A percentile compares a stretch with the other conserved stretches of the same genome.
phyloP scores from a whole-genome alignment of 2,329 filamentous ascomycete species.

The Sporothrix inflata region DNA sequence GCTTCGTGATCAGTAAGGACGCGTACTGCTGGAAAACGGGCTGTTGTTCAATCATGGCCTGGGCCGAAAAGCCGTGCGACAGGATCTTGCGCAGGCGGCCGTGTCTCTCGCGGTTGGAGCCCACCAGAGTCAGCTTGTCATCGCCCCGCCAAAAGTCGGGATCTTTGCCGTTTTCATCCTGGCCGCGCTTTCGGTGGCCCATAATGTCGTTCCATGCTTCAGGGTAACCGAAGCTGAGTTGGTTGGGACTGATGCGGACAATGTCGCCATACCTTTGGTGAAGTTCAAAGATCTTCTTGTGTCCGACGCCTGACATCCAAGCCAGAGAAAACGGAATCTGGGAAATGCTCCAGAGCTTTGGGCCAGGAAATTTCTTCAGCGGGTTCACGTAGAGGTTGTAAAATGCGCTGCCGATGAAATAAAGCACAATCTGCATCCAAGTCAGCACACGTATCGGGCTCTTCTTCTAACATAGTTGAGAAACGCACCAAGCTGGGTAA shows the following conservation, averaged over 20 bases:
- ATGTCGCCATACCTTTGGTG: not conserved
- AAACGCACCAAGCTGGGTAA: not conserved
- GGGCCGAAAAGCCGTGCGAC: not conserved
- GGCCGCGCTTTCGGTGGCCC: not conserved
- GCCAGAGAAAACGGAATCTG: not conserved
- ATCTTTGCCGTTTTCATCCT: not conserved
- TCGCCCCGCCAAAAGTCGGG: not conserved
- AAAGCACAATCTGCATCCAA: not conserved
- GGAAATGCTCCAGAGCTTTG: not conserved
- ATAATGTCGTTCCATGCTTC: not conserved
- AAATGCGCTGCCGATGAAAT: not conserved
- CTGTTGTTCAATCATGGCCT: not conserved
- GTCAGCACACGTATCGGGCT: not conserved
- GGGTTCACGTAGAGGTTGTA: not conserved
- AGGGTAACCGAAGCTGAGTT: not conserved
- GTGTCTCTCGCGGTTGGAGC: not conserved
- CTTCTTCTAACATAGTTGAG: not conserved
- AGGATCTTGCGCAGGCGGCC: not conserved
- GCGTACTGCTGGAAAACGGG: not conserved
- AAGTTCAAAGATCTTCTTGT: not conserved
- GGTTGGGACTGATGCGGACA: not conserved
- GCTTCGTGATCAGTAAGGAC: not conserved
- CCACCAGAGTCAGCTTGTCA: not conserved
- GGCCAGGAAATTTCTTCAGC: not conserved
- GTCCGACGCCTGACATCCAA: not conserved